These are phyloP conservation scores for Lasiodiplodia citricola DNA, from an alignment of 2,329 filamentous ascomycete genomes.

Conservation along the genomic window DNA sequence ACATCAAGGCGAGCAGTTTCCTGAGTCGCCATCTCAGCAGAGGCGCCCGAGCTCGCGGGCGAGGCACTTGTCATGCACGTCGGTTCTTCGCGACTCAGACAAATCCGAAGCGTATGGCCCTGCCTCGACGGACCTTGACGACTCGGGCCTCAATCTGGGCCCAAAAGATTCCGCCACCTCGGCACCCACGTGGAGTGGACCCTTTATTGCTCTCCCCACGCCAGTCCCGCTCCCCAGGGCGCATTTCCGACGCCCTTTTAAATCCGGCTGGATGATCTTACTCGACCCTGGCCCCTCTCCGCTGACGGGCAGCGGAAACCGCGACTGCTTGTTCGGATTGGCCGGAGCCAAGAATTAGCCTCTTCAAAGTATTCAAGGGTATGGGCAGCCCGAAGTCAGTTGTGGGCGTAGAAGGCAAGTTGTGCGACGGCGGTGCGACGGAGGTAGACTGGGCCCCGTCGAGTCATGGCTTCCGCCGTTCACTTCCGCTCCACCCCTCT, in stretches of 20 bases:
- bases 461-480: neutral
- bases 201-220: neutral
- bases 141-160: slow-evolving; percentile 4
- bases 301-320: slow-evolving; percentile 15
- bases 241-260: neutral
- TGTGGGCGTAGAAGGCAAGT: too few relatives aligned
- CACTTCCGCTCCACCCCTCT: slow-evolving; percentile 24
- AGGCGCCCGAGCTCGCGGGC: neutral
- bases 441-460: neutral
- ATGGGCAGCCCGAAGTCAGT: too few relatives aligned
- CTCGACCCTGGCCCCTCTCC: neutral
- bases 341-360: neutral
- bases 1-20: neutral
- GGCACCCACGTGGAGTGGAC: slow-evolving; percentile 5
- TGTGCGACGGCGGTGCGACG: neutral
- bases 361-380: neutral
- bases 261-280: neutral
- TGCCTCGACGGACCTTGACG: neutral
- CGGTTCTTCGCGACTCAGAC: neutral
- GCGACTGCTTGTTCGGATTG: neutral
- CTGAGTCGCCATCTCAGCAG: slow-evolving; percentile 6
- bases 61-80: neutral
- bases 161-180: neutral
- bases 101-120: neutral
- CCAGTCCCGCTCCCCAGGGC: neutral